A percentile compares a stretch with the other conserved stretches of the same genome.
Conservation (phyloP, 2,329 filamentous ascomycete genomes). For the Verticillium nubilum region DNA sequence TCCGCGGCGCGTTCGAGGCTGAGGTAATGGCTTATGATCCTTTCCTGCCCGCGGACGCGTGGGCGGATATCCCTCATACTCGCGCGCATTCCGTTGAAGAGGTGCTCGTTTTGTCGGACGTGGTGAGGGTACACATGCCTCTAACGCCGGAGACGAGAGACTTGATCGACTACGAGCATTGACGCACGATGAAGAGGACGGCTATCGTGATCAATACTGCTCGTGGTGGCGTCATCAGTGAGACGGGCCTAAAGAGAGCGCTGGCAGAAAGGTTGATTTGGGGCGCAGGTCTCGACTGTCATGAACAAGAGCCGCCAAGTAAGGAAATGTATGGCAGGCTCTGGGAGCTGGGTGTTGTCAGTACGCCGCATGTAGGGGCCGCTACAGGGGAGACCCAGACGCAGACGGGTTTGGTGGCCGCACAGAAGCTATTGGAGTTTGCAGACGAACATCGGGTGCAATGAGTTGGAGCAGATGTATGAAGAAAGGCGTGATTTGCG, state of each 20-base stretch:
- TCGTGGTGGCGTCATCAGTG: constrained; percentile 25
- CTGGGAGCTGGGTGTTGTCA: neutral
- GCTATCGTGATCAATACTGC: constrained; percentile 26
- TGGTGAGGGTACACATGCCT: constrained; percentile 31
- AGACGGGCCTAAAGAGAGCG: constrained; percentile 19
- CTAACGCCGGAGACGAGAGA: constrained; percentile 23
- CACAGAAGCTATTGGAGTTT: constrained; percentile 15
- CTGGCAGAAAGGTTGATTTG: constrained; percentile 18
- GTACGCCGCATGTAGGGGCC: constrained; percentile 4
- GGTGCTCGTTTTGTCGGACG: constrained; percentile 23
- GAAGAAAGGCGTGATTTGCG: too few species aligned
- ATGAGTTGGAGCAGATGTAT: neutral
- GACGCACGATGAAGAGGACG: constrained; percentile 28
- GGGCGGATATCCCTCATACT: constrained; percentile 25
- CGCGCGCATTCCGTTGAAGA: constrained; percentile 23
- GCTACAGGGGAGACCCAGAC: constrained; percentile 13
- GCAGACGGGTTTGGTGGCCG: constrained; percentile 21
- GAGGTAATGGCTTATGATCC: constrained; percentile 30
- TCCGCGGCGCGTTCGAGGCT: constrained; percentile 26
- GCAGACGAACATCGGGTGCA: neutral
- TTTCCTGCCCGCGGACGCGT: constrained; percentile 22
- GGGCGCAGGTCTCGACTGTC: constrained; percentile 24
- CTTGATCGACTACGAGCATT: constrained; percentile 23
- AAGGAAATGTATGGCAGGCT: constrained; percentile 14
- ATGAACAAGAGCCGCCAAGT: constrained; percentile 22